Base-by-base conservation (phyloP, 2,329 filamentous ascomycete species). In the Colletotrichum cereale region DNA sequence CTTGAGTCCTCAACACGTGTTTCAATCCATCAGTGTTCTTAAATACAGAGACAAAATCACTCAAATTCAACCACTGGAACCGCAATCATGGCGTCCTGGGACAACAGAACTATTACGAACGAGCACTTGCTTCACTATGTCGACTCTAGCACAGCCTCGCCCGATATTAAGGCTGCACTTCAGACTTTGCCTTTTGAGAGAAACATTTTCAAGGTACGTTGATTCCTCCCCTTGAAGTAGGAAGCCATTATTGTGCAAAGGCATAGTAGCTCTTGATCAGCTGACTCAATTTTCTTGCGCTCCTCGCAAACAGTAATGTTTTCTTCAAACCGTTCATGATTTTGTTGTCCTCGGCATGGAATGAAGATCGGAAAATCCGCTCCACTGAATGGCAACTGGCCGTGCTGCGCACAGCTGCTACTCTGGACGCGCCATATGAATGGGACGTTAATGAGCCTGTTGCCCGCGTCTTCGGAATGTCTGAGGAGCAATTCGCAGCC, bases 381-480 rank as follows among this genome's bases (percentile, higher is more conserved):
- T 67, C 72, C 24, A 64, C 71, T 2, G 72, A 75, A 16, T 74
- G 75, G 75, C 75, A 77, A 60, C 73, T 76, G 38, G 63, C 74
- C 29, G 75, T 77, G 14, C 73, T 77, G 12, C 75, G 75, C 62
- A 75, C 71, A 24, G 74, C 75, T 24, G 74, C 74, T 21, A 73
- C 69, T 5, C 69, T 77, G 8, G 67, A 75, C 40, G 75, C 75
- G 40, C 68, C 71, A 26, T 77, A 77, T 62, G 75, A 75, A 26
- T 76, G 72, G 70, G 75, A 77, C 21, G 75, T 77, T 71, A 77
- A 77, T 62, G 67, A 71, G 31, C 75, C 75, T 16, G 75, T 77
- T 7, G 75, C 75, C 4, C 67, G 66, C 11, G 61, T 75, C 50
- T 75, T 73, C 63, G 68, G 73, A 50, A 66, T 76, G 10, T 40